A percentile compares a stretch with the other conserved stretches of the same genome.
These are phyloP conservation scores for Hypoxylon sp. DNA, from an alignment of 2,329 filamentous ascomycete genomes.

Conservation along the genomic window DNA sequence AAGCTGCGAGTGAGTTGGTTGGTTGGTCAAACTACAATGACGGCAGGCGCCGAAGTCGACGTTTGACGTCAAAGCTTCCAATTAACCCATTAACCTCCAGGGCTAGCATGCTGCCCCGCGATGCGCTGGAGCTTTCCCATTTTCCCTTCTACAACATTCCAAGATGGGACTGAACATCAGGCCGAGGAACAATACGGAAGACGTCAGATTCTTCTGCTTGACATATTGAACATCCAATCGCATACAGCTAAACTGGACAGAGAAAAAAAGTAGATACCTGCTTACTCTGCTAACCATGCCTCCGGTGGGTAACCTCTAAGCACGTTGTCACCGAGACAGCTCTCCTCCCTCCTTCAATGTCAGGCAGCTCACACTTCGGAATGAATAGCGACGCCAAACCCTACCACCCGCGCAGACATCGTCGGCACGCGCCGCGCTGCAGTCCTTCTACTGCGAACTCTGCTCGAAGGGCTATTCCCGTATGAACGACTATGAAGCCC, in stretches of 20 bases:
- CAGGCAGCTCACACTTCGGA: slow-evolving; percentile 51
- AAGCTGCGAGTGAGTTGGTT: too few species aligned
- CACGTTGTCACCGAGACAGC: background rate
- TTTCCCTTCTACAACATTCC: slow-evolving; percentile 10
- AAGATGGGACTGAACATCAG: background rate
- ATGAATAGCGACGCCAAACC: slow-evolving; percentile 65
- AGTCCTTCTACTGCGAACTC: slow-evolving; percentile 85
- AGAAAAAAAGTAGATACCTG: background rate
- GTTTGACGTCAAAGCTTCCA: slow-evolving; percentile 25
- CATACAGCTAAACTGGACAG: background rate
- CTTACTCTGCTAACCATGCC: slow-evolving; percentile 59
- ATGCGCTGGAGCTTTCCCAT: slow-evolving; percentile 11
- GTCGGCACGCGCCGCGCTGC: slow-evolving; percentile 79
- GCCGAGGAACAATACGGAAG: background rate
- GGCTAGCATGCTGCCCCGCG: slow-evolving; percentile 6
- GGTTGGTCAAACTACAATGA: too few species aligned
- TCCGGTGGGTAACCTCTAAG: slow-evolving; percentile 59
- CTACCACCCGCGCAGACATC: slow-evolving; percentile 70
- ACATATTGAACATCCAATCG: background rate
- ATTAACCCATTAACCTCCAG: too few species aligned
- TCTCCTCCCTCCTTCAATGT: too few species aligned
- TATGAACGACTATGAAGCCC: slow-evolving; percentile 95
- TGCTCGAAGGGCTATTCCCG: slow-evolving; percentile 95
- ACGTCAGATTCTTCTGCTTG: background rate
- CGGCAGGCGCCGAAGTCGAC: slow-evolving; percentile 5